phyloP scores from a whole-genome alignment of 2,329 filamentous ascomycete genomes.

The Hysterium pulicare region DNA sequence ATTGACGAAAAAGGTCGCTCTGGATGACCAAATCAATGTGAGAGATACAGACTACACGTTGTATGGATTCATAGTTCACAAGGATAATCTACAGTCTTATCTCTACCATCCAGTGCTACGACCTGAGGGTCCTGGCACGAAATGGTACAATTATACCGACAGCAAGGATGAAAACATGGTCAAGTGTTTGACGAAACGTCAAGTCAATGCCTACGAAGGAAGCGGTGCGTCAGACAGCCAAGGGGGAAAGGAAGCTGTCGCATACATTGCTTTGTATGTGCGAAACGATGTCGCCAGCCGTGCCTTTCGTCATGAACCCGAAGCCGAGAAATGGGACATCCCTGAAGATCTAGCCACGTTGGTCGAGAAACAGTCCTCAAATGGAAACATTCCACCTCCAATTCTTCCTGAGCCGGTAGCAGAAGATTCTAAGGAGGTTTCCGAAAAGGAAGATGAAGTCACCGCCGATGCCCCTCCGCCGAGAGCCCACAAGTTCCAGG shows the following conservation, averaged over 20 bases:
- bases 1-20: slow-evolving; percentile 52
- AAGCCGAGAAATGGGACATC: slow-evolving; percentile 47
- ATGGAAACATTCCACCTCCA: slow-evolving; percentile 12
- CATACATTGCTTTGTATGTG: slow-evolving; percentile 56
- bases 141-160: slow-evolving; percentile 60
- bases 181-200: slow-evolving; percentile 54
- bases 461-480: not conserved
- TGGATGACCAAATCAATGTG: slow-evolving; percentile 55
- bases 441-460: slow-evolving; percentile 5
- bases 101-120: slow-evolving; percentile 60
- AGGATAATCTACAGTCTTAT: slow-evolving; percentile 55
- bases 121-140: slow-evolving; percentile 53
- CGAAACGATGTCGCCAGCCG: slow-evolving; percentile 45
- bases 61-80: slow-evolving; percentile 60
- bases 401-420: slow-evolving; percentile 3
- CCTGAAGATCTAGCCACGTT: slow-evolving; percentile 37
- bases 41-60: slow-evolving; percentile 50
- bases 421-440: slow-evolving; percentile 4
- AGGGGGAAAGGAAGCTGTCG: slow-evolving; percentile 46
- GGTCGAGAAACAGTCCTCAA: slow-evolving; percentile 19
- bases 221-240: slow-evolving; percentile 36
- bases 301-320: slow-evolving; percentile 40
- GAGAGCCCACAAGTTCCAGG: slow-evolving; percentile 23
- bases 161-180: slow-evolving; percentile 53
- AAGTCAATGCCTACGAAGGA: slow-evolving; percentile 51